phyloP scores from a whole-genome alignment of 2,329 filamentous ascomycete genomes.

The Trichoderma pleuroti region DNA sequence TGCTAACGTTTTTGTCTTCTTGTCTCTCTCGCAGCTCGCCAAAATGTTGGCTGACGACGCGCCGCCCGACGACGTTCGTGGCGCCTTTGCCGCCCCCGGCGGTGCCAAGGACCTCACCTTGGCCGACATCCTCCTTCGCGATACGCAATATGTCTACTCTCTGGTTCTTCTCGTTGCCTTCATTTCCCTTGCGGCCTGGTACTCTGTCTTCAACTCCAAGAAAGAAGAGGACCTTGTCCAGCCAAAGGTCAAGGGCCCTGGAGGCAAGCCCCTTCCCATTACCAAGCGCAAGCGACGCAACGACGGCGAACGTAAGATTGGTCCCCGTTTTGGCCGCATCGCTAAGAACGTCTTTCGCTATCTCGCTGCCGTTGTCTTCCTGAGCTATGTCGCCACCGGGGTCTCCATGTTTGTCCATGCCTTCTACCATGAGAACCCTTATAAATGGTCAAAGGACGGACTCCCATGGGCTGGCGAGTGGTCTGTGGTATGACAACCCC shows the following conservation, averaged over 20 bases:
- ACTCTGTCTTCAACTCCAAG: slow-evolving; percentile 51
- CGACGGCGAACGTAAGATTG: slow-evolving; percentile 43
- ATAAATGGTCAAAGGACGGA: slow-evolving; percentile 40
- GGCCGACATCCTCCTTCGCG: slow-evolving; percentile 43
- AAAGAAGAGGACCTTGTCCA: slow-evolving; percentile 46
- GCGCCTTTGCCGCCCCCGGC: slow-evolving; percentile 18
- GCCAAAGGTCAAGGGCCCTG: slow-evolving; percentile 66
- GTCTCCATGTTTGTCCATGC: slow-evolving; percentile 71
- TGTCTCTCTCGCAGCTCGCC: slow-evolving; percentile 28
- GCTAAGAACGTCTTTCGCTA: slow-evolving; percentile 72
- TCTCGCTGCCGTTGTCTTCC: slow-evolving; percentile 65
- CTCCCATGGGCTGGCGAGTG: slow-evolving; percentile 73
- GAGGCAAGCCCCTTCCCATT: slow-evolving; percentile 79
- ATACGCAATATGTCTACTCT: slow-evolving; percentile 51
- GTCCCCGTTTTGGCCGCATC: slow-evolving; percentile 58
- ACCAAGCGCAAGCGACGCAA: slow-evolving; percentile 55
- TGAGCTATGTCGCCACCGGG: slow-evolving; percentile 74
- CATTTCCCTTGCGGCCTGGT: slow-evolving; percentile 47
- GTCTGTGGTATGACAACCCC: slow-evolving; percentile 60
- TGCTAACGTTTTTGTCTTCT: slow-evolving; percentile 1
- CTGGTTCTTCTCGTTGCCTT: slow-evolving; percentile 51
- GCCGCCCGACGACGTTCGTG: slow-evolving; percentile 27
- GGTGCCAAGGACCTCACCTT: slow-evolving; percentile 26
- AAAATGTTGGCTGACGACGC: slow-evolving; percentile 37
- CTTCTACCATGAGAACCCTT: slow-evolving; percentile 46